Evolutionary conservation across 768 basidiomycete species (phyloP).

Genomic region (Mycena latifolia): DNA sequence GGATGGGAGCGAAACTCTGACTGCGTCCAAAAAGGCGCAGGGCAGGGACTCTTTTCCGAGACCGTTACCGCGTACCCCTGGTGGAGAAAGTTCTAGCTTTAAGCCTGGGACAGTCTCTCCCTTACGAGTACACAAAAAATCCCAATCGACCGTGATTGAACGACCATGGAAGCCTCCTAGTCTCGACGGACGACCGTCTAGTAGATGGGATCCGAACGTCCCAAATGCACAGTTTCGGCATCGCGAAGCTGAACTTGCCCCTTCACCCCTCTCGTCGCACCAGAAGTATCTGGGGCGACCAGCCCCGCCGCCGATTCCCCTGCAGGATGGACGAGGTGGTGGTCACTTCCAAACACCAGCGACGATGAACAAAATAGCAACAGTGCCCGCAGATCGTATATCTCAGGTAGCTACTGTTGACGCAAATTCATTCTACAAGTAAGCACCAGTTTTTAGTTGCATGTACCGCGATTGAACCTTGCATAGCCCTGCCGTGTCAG

Average conservation of each 20-base stretch:
- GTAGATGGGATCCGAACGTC: slow-evolving; percentile 11
- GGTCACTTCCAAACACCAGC: slow-evolving; percentile 2
- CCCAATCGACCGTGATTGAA: slow-evolving; percentile 22
- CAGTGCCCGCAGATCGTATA: background rate
- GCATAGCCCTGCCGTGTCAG: slow-evolving; percentile 65
- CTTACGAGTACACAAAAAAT: slow-evolving; percentile 33
- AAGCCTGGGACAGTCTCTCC: slow-evolving; percentile 27
- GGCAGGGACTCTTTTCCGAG: slow-evolving; percentile 25
- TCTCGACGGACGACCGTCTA: background rate
- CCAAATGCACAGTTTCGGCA: slow-evolving; percentile 21
- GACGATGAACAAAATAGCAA: background rate
- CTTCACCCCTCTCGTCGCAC: slow-evolving; percentile 2
- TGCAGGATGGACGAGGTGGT: slow-evolving; percentile 3
- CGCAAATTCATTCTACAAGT: slow-evolving; percentile 35
- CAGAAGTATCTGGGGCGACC: slow-evolving; percentile 8
- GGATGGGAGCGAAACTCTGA: slow-evolving; percentile 1
- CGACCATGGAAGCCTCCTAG: slow-evolving; percentile 30
- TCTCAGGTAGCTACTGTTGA: slow-evolving; percentile 17
- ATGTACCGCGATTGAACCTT: background rate
- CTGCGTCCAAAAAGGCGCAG: slow-evolving; percentile 22
- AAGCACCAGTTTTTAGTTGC: background rate
- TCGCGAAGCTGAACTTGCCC: slow-evolving; percentile 21
- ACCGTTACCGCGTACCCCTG: slow-evolving; percentile 28
- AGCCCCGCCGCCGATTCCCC: background rate
- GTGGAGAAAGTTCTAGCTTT: slow-evolving; percentile 4